These are phyloP conservation scores for Herpetomonas samuelpessoai DNA, from an alignment of 208 protist genomes.

Conservation along the genomic window DNA sequence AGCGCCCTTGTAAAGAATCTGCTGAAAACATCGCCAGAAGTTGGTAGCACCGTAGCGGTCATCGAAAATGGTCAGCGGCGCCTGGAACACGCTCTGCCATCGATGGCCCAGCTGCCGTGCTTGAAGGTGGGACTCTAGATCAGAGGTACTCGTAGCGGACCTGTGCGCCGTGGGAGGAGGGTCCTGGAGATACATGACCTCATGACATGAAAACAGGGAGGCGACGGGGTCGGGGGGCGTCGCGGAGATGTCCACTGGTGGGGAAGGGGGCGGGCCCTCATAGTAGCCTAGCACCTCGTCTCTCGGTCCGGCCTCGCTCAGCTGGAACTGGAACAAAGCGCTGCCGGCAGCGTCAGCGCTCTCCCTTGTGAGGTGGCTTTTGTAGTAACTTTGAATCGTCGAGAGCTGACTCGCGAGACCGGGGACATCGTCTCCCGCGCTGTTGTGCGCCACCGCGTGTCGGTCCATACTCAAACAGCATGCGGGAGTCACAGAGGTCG, in stretches of 20 bases:
- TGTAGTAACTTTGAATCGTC: neutral
- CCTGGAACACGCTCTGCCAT: neutral
- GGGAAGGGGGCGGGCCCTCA: neutral
- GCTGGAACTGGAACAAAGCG: neutral
- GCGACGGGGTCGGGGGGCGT: neutral
- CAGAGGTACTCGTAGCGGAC: neutral
- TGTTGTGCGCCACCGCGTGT: neutral
- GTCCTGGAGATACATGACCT: neutral
- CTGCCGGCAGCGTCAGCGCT: neutral
- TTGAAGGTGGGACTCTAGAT: neutral
- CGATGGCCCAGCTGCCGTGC: neutral
- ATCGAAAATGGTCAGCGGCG: slow-evolving; percentile 19
- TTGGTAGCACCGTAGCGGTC: slow-evolving; percentile 7
- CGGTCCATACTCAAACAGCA: neutral
- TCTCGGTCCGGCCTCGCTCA: neutral
- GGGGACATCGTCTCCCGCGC: neutral
- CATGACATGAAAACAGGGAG: neutral
- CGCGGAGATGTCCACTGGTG: neutral
- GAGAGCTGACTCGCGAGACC: neutral
- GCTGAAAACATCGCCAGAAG: slow-evolving; percentile 26
- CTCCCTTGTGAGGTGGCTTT: neutral
- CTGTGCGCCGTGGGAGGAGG: too few species aligned
- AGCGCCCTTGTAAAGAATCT: neutral
- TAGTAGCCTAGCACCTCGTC: neutral
- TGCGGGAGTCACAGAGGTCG: too few species aligned